Percentiles rank a stretch among this genome's conserved stretches.
Evolutionary conservation across 2,329 filamentous ascomycete genomes (phyloP).

Genomic region (Talaromyces sp.): DNA sequence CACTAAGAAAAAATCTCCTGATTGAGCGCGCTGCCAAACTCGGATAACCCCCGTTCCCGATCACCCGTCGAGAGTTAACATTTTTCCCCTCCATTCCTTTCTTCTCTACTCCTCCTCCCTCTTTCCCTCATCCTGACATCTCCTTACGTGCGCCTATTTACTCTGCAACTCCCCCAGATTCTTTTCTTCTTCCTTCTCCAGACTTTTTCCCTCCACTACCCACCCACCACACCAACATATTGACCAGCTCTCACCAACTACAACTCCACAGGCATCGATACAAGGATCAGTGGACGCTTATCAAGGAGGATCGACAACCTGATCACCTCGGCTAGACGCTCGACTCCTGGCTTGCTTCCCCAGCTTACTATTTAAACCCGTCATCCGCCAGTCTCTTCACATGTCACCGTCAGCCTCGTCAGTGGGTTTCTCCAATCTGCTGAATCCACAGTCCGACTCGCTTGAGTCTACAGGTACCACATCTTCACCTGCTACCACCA

Average conservation of each 20-base stretch:
- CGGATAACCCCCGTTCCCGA: conserved; percentile 23
- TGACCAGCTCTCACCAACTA: conserved; percentile 18
- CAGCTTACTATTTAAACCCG: neutral
- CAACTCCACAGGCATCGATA: conserved; percentile 9
- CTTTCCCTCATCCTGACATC: conserved; percentile 22
- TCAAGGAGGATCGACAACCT: neutral
- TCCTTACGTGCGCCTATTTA: neutral
- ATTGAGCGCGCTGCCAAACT: conserved; percentile 5
- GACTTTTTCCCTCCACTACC: conserved; percentile 16
- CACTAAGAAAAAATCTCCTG: conserved; percentile 11
- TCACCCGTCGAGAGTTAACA: conserved; percentile 19
- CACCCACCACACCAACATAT: conserved; percentile 8
- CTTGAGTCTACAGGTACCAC: neutral
- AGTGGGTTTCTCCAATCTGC: conserved; percentile 71
- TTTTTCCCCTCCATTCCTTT: conserved; percentile 24
- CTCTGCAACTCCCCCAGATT: conserved; percentile 12
- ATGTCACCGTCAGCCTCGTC: conserved; percentile 73
- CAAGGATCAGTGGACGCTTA: neutral
- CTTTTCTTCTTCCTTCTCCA: conserved; percentile 20
- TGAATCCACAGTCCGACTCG: conserved; percentile 53
- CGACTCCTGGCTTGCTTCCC: neutral
- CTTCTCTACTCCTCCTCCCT: conserved; percentile 24
- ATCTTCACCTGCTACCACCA: conserved; percentile 13
- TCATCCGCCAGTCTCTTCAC: conserved; percentile 45
- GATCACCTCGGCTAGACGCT: conserved; percentile 5